Conservation (phyloP, 108 stramenopile species). For the Conticribra weissflogii region DNA sequence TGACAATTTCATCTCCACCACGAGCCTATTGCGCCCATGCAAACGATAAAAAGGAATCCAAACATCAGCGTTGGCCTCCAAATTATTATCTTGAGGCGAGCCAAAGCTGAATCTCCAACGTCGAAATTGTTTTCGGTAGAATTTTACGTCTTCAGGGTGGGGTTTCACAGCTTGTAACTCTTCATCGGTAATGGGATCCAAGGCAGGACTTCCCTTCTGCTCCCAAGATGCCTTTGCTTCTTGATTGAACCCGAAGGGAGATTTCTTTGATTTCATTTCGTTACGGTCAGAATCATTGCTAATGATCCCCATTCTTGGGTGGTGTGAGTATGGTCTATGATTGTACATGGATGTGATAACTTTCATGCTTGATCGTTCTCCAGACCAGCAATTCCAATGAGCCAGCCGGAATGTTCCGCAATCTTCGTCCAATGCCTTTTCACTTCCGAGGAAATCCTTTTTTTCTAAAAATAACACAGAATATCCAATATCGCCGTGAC, state of each 20-base stretch:
- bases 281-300: constrained; percentile 36
- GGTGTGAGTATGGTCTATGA: constrained; percentile 9
- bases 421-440: constrained; percentile 47
- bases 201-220: not conserved
- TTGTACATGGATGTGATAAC: constrained; percentile 49
- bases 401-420: constrained; percentile 50
- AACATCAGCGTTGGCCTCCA: constrained; percentile 13
- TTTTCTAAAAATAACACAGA: constrained; percentile 57
- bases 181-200: constrained; percentile 29
- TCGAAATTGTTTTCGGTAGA: constrained; percentile 62
- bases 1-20: constrained; percentile 73
- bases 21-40: constrained; percentile 45
- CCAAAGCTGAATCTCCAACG: constrained; percentile 72
- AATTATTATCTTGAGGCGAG: no score
- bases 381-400: constrained; percentile 81
- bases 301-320: not conserved
- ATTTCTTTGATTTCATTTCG: constrained; percentile 25
- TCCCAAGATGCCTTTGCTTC: constrained; percentile 18
- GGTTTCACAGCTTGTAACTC: constrained; percentile 49
- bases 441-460: constrained; percentile 25
- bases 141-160: constrained; percentile 67
- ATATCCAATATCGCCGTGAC: constrained; percentile 67
- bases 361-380: constrained; percentile 50
- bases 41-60: constrained; percentile 78
- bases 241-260: constrained; percentile 11